These are phyloP conservation scores for Geosiphon pyriformis DNA, from an alignment of 192 early-diverging fungal genomes.

Conservation along the genomic window DNA sequence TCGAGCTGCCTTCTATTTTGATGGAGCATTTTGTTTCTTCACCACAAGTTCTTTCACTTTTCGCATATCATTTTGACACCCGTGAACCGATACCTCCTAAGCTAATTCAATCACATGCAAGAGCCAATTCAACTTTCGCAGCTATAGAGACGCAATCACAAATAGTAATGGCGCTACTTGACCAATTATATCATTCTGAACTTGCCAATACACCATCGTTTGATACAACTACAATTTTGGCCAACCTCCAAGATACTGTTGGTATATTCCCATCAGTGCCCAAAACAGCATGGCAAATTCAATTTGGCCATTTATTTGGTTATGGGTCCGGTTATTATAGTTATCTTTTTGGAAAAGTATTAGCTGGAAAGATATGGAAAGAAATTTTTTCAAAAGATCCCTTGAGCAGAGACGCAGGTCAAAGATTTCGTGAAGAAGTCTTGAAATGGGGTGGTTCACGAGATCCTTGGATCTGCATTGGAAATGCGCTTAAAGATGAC, in stretches of 20 bases:
- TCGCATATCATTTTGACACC: conserved; percentile 74
- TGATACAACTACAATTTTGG: conserved; percentile 52
- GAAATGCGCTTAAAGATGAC: conserved; percentile 56
- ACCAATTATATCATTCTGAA: conserved; percentile 82
- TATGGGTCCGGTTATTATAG: conserved; percentile 94
- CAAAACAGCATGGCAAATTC: conserved; percentile 81
- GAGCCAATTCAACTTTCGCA: conserved; percentile 51
- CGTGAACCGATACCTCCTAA: conserved; percentile 52
- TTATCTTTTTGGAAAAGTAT: conserved; percentile 84
- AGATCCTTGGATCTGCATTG: conserved; percentile 82
- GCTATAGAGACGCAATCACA: conserved; percentile 82
- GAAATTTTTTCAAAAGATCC: conserved; percentile 62
- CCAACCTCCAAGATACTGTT: conserved; percentile 52
- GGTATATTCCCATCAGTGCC: conserved; percentile 67
- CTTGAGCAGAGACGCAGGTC: conserved; percentile 57
- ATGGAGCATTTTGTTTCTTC: conserved; percentile 87
- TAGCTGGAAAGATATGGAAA: conserved; percentile 75
- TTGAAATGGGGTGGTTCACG: conserved; percentile 90
- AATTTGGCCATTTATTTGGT: conserved; percentile 85
- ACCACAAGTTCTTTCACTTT: conserved; percentile 62
- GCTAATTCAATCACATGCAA: conserved; percentile 46
- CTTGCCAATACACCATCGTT: conserved; percentile 40
- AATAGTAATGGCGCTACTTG: conserved; percentile 85
- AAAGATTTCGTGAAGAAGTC: conserved; percentile 65
- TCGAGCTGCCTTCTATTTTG: conserved; percentile 93